Percentiles rank a stretch among this genome's conserved stretches.
Evolutionary conservation across 2,329 filamentous ascomycete species (phyloP).

Genomic region (Aspergillus tubingensis): DNA sequence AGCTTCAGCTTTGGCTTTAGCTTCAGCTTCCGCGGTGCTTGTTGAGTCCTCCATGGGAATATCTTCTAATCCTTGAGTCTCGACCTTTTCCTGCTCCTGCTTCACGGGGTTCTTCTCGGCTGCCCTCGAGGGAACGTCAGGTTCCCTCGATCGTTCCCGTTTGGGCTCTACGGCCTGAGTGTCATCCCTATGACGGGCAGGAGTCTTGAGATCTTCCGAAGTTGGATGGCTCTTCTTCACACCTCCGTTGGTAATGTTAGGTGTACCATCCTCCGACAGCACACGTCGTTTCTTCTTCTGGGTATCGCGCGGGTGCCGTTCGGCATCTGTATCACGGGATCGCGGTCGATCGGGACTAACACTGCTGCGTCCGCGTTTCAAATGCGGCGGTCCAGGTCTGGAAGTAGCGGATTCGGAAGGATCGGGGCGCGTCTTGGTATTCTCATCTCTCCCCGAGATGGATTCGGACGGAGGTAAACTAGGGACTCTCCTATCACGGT

Average conservation of each 20-base stretch:
- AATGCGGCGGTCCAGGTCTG: constrained; percentile 22
- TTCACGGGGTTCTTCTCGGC: constrained; percentile 32
- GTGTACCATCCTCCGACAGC: constrained; percentile 40
- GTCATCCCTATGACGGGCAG: constrained; percentile 21
- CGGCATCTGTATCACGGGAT: constrained; percentile 36
- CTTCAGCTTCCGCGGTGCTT: constrained; percentile 25
- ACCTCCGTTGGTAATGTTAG: constrained; percentile 33
- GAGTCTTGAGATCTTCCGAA: constrained; percentile 21
- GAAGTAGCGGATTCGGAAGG: constrained; percentile 25
- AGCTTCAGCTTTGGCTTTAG: no score
- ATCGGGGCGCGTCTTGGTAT: constrained; percentile 33
- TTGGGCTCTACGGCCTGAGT: constrained; percentile 21
- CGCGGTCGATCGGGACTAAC: constrained; percentile 44
- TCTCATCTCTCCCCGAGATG: constrained; percentile 42
- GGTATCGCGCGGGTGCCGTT: constrained; percentile 34
- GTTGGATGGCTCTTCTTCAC: constrained; percentile 30
- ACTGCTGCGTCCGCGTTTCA: constrained; percentile 47
- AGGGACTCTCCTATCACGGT: constrained; percentile 36
- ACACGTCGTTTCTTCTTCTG: constrained; percentile 49
- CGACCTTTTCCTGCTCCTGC: constrained; percentile 33
- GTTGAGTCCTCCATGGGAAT: constrained; percentile 33
- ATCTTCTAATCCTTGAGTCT: constrained; percentile 30
- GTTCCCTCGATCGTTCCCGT: constrained; percentile 18
- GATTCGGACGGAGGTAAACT: constrained; percentile 46
- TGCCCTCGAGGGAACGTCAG: constrained; percentile 16